Percentiles rank a stretch among this genome's conserved stretches.
Conservation (phyloP, 441 rosid species). For the Populus tomentosa region DNA sequence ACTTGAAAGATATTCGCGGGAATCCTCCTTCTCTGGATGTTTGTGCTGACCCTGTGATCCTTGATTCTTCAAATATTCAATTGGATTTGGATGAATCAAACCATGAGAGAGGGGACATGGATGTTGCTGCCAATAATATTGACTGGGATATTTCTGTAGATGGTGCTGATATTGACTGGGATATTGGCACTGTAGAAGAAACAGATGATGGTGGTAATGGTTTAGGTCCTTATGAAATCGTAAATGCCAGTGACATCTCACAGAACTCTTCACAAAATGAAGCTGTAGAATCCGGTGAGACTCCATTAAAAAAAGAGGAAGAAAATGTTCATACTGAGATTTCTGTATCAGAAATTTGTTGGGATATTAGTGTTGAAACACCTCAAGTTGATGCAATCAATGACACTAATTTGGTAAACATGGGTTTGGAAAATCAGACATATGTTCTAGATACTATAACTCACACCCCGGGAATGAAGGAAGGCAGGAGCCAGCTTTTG, state of each 20-base stretch:
- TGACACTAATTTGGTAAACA: constrained; percentile 36
- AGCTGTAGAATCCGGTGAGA: constrained; percentile 33
- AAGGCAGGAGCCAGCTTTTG: constrained; percentile 78
- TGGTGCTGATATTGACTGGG: constrained; percentile 87
- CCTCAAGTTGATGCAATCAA: constrained; percentile 70
- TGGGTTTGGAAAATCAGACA: constrained; percentile 39
- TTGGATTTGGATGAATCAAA: constrained; percentile 34
- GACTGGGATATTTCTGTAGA: constrained; percentile 97
- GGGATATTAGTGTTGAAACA: constrained; percentile 91
- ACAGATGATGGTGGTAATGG: constrained; percentile 71
- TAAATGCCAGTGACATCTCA: constrained; percentile 71
- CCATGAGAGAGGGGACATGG: constrained; percentile 34
- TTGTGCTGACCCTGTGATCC: constrained; percentile 47
- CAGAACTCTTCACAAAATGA: constrained; percentile 39
- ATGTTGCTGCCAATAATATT: constrained; percentile 51
- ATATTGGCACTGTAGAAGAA: constrained; percentile 80
- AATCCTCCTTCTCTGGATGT: constrained; percentile 73
- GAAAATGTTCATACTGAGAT: constrained; percentile 35
- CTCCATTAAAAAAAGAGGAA: constrained; percentile 33
- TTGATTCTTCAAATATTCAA: constrained; percentile 39
- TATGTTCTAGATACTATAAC: constrained; percentile 30
- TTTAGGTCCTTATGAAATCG: constrained; percentile 87
- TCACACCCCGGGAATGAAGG: constrained; percentile 38
- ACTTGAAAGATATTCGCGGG: constrained; percentile 69
- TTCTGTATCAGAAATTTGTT: constrained; percentile 65